Conservation (phyloP, 805 yeast species). For the Saccharomycopsis sp. region DNA sequence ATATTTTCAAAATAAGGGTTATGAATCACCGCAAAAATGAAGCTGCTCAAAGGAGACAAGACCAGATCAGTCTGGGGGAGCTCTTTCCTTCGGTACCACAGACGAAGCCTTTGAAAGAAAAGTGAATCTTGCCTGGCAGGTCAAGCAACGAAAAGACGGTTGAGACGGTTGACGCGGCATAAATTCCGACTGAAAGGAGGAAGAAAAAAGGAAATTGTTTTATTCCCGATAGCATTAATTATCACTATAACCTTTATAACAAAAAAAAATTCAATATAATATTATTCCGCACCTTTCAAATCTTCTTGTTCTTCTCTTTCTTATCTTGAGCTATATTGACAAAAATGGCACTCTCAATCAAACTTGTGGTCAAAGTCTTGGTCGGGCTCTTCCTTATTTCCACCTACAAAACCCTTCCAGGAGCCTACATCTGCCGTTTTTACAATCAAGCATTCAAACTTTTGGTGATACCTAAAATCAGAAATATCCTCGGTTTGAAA, state of each 20-base stretch:
- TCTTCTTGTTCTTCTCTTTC: too few relatives aligned
- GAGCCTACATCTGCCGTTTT: conserved; percentile 57
- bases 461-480: conserved; percentile 32
- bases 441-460: conserved; percentile 37
- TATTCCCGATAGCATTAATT: too few relatives aligned
- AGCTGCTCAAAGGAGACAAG: conserved; percentile 8
- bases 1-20: conserved; percentile 17
- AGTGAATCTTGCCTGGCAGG: not conserved
- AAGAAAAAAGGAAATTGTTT: too few relatives aligned
- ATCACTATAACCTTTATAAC: too few relatives aligned
- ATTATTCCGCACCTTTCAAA: too few relatives aligned
- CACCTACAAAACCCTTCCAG: conserved; percentile 53
- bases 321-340: too few relatives aligned
- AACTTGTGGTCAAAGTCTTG: conserved; percentile 1
- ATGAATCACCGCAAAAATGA: conserved; percentile 8
- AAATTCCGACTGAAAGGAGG: too few relatives aligned
- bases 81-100: conserved; percentile 18
- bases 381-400: not conserved
- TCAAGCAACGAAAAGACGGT: too few relatives aligned
- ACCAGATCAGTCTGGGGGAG: conserved; percentile 10
- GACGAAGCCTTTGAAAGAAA: not conserved
- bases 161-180: too few relatives aligned
- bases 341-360: not conserved
- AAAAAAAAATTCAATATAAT: too few relatives aligned
- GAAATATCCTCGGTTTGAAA: conserved; percentile 17